Base-by-base conservation (phyloP, 2,329 filamentous ascomycete genomes). In the Diplocarpon rosae region DNA sequence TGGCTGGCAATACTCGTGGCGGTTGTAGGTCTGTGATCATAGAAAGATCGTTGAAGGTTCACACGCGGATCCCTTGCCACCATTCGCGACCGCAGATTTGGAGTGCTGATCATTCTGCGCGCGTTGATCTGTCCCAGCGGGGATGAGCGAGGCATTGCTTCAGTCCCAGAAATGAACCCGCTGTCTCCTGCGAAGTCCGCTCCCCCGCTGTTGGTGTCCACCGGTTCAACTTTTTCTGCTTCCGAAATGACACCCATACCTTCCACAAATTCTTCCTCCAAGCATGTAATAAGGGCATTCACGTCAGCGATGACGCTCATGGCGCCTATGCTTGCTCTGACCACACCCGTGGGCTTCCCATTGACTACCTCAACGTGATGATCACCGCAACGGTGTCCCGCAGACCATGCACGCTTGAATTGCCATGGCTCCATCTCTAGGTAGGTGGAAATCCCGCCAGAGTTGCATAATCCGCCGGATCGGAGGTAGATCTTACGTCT, bases 401-500 rank as follows among this genome's bases (percentile, higher is more conserved):
- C 76, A 1, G 83, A 85, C 59, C 90, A 94, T 59, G 94, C 92
- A 47, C 75, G 73, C 54, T 73, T 82, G 72, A 95, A 81, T 57
- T 95, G 87, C 75, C 81, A 83, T 0, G 85, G 78, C 39, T 80
- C 73, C 41, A 95, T 69, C 2, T 70, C 69, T 10, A 96, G 72
- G 15, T 79, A 77, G 2, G 71, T 71, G 6, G 87, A 82, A 42
- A 94, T 76, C 0, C 88, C 87, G 11, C 89, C 90, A 0, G 90
- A 89, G 55, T 95, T 95, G 65, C 90, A 96, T 1, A 95, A 70
- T 0, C 87, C 84, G 4, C 90, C 90, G 0, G 87, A 93, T 27
- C 90, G 78, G 14, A 96, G 67, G 58, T 94, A 86, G 34, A 96
- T 84, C 38, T 76, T 73, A 53, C 82, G 85, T n/a, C 92, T 68